Evolutionary conservation across 305 asterid species (phyloP), one percentile per base, ranked within the genome.

Genomic region (Rubia peregrina): DNA sequence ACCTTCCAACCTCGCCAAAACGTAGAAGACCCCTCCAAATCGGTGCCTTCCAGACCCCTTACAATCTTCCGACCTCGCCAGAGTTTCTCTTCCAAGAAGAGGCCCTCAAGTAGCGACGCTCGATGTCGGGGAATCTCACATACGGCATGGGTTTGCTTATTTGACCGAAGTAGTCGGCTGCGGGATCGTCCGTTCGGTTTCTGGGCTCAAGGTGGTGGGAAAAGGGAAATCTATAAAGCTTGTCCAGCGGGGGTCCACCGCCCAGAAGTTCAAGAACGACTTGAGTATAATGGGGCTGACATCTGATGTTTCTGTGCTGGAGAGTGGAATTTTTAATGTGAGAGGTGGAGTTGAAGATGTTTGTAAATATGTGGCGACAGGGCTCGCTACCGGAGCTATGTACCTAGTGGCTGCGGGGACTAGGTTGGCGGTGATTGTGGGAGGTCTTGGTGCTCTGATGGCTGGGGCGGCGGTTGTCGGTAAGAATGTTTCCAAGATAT

Each of bases 11-110:
- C 84, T 8, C 77, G 77, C 36, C 76, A 74, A 16, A 60, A 51
- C 14, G 24, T 80, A 12, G 48, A 71, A 26, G 65, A 71, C 71
- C 9, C 19, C 71, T 43, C 65, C 17, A 51, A 6, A 2, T 48
- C 46, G 24, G 30, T 5, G 0, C 81, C 19, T 24, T 59, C 12
- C 9, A 67, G 11, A 49, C 10, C 21, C 72, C 71, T 0, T 77
- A 74, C 73, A 17, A 80, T 0, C 75, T 80, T 36, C 79, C 77
- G n/a, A 33, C 79, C 14, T 48, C 77, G 44, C 83, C 80, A 12
- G 81, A 80, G n/a, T 76, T 65, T 65, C 79, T 80, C 7, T 80
- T 70, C 76, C 11, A 74, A 0, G 84, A 80, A 12, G 81, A 77
- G 19, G 63, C 77, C 56, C 36, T 61, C 61, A 67, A 51, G 43